Evolutionary conservation across 1,284 basidiomycete genomes (phyloP).

Genomic region (Entoloma clypeatum): DNA sequence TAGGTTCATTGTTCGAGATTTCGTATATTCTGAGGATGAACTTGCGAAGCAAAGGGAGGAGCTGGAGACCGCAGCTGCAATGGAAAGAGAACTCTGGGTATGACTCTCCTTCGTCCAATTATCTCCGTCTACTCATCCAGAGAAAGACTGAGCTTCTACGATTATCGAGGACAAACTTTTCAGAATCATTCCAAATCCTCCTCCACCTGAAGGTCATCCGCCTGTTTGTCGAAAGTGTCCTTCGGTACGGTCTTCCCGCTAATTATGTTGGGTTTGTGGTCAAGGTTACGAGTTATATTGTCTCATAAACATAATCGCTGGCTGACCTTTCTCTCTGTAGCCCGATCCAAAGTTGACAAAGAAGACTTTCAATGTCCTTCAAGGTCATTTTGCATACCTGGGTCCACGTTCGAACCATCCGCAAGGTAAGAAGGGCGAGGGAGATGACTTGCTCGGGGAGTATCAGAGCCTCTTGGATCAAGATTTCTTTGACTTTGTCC

Average conservation of each 20-base stretch:
- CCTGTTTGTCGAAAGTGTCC: conserved; percentile 92
- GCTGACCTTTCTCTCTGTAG: conserved; percentile 36
- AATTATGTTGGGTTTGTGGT: conserved; percentile 83
- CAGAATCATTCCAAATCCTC: conserved; percentile 92
- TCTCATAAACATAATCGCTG: neutral
- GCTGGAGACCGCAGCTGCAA: conserved; percentile 72
- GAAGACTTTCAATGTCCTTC: conserved; percentile 74
- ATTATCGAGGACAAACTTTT: conserved; percentile 92
- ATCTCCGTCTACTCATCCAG: too few species aligned
- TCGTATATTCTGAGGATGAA: conserved; percentile 85
- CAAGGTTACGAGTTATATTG: conserved; percentile 50
- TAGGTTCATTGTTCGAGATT: conserved; percentile 90
- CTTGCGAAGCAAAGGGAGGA: conserved; percentile 85
- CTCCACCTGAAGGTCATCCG: conserved; percentile 92
- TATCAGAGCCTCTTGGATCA: conserved; percentile 90
- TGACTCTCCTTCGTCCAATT: conserved; percentile 22
- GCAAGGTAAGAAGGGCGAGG: conserved; percentile 42
- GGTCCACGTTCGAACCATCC: conserved; percentile 57
- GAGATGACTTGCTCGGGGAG: conserved; percentile 78
- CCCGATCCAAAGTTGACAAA: conserved; percentile 86
- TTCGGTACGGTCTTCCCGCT: conserved; percentile 93
- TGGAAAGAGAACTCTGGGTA: conserved; percentile 98
- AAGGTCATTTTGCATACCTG: conserved; percentile 80
- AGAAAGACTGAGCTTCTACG: conserved; percentile 89
- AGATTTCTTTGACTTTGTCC: conserved; percentile 90